Base-by-base conservation (phyloP, 306 rosid species). In the Malus orientalis region DNA sequence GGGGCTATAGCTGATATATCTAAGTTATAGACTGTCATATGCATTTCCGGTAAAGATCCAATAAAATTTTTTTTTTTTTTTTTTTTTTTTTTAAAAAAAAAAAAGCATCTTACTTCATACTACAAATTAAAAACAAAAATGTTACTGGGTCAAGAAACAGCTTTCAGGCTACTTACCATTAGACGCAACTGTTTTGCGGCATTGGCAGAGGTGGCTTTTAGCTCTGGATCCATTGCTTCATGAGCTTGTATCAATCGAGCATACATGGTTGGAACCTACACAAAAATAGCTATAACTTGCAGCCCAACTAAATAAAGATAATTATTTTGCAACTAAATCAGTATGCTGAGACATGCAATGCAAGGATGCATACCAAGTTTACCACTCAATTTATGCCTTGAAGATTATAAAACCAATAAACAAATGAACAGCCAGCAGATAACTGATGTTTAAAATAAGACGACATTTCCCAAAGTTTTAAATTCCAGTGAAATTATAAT, bases 201-300 rank as follows among this genome's bases (percentile, higher is more conserved):
- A 80, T 83, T 80, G 60, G 96, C 97, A 66, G 97, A 92, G 78
- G 84, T 71, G 11, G 75, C 83, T 87, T 90, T 86, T 49, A 86
- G 89, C 85, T 92, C 87, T 8, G 87, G 84, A 79, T 90, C 91
- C 97, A 95, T 95, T 40, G 92, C 90, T 74, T 81, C 89, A 78
- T 87, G 87, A 79, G 97, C 97, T 89, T 95, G 98, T 83, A 95
- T 84, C 78, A 92, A 73, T 76, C 97, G 88, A 74, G 93, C 55
- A 63, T 92, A 95, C 81, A 92, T 92, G 38, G 98, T 95, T 32
- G 97, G 98, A 79, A 95, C 98, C 98, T 95, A 78, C 76, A 83
- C 70, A 57, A 42, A 82, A 33, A 67, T 83, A 77, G 57, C 25
- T 57, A 58, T 68, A 72, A 77, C 42, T 73, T 65, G 53, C 63